phyloP scores from a whole-genome alignment of 2,329 filamentous ascomycete genomes.

The Xylariaceae sp. region DNA sequence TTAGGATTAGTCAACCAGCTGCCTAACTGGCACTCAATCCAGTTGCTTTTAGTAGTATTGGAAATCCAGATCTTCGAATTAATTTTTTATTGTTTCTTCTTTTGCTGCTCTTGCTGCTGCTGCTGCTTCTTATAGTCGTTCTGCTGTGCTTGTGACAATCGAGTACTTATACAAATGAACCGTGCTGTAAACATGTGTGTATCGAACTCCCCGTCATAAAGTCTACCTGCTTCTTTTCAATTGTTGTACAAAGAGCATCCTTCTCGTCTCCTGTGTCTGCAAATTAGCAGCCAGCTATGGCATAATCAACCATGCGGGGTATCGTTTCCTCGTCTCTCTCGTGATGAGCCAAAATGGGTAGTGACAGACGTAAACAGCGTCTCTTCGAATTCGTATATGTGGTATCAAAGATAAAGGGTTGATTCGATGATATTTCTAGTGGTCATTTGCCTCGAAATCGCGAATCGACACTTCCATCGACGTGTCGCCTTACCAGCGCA shows the following conservation, averaged over 20 bases:
- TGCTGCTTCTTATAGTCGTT: not conserved
- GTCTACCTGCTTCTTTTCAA: constrained; percentile 21
- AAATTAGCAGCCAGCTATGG: constrained; percentile 7
- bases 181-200: constrained; percentile 15
- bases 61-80: constrained; percentile 5
- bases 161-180: constrained; percentile 38
- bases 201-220: constrained; percentile 19
- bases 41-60: not conserved
- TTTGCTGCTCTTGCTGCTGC: not conserved
- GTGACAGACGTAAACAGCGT: not conserved
- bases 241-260: constrained; percentile 31
- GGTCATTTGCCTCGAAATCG: not conserved
- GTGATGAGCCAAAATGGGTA: constrained; percentile 10
- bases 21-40: not conserved
- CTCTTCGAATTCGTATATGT: constrained; percentile 2
- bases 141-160: constrained; percentile 13
- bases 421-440: not conserved
- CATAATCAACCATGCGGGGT: constrained; percentile 20
- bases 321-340: constrained; percentile 30
- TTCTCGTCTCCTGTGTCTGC: constrained; percentile 6
- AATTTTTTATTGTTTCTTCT: constrained; percentile 1
- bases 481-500: not conserved
- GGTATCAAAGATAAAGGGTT: not conserved
- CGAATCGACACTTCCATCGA: not conserved
- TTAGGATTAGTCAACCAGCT: constrained; percentile 13